Conservation (phyloP, 805 yeast species). For the Lipomyces starkeyi region DNA sequence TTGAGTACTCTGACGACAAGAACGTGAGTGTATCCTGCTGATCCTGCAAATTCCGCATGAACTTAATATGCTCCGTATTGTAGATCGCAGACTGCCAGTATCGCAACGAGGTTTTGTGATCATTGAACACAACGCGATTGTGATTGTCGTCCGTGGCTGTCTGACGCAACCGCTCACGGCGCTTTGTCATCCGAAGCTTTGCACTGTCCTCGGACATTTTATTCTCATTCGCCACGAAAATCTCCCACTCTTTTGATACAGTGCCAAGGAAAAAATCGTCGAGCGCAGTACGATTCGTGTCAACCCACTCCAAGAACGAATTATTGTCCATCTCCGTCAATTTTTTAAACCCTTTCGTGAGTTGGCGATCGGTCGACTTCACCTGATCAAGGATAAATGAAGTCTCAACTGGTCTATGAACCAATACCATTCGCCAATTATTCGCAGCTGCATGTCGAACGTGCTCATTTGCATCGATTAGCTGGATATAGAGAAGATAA, state of each 20-base stretch:
- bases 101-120: constrained; percentile 33
- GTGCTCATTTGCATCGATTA: constrained; percentile 23
- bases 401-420: constrained; percentile 35
- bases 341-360: constrained; percentile 31
- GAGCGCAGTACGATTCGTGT: constrained; percentile 22
- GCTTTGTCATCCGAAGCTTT: constrained; percentile 14
- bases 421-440: constrained; percentile 34
- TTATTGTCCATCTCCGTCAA: constrained; percentile 31
- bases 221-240: constrained; percentile 32
- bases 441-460: constrained; percentile 34
- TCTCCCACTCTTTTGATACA: constrained; percentile 36
- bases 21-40: constrained; percentile 63
- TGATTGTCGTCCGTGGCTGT: constrained; percentile 25
- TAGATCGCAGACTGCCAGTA: constrained; percentile 41
- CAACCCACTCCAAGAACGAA: constrained; percentile 32
- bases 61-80: constrained; percentile 49
- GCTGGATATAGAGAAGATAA: constrained; percentile 27
- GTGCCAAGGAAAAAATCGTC: constrained; percentile 33
- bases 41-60: constrained; percentile 66
- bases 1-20: constrained; percentile 56
- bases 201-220: constrained; percentile 27
- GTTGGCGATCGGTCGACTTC: constrained; percentile 24
- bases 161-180: constrained; percentile 32
- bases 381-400: constrained; percentile 34
- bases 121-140: constrained; percentile 19